Conservation (phyloP, 2,329 filamentous ascomycete species). For the Sporothrix pallida region DNA sequence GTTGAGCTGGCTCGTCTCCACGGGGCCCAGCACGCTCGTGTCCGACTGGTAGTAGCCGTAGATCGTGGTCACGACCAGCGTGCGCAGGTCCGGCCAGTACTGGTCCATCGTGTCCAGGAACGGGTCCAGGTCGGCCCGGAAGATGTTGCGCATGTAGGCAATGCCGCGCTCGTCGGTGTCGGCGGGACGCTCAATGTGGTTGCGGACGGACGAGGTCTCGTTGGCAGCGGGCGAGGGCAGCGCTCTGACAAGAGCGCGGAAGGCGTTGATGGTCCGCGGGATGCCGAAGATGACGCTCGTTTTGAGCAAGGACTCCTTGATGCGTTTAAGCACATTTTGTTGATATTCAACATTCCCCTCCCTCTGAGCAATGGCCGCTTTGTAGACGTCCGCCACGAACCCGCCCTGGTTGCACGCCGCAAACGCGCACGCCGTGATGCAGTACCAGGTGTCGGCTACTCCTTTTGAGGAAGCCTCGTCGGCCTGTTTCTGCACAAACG, state of each 20-base stretch:
- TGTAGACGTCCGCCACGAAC: slow-evolving; percentile 34
- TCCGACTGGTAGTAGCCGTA: slow-evolving; percentile 43
- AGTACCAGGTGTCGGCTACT: slow-evolving; percentile 25
- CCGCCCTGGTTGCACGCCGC: slow-evolving; percentile 35
- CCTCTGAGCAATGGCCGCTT: slow-evolving; percentile 18
- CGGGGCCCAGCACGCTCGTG: slow-evolving; percentile 38
- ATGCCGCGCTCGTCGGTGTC: slow-evolving; percentile 35
- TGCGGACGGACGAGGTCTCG: slow-evolving; percentile 38
- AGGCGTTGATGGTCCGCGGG: slow-evolving; percentile 42
- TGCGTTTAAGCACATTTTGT: slow-evolving; percentile 32
- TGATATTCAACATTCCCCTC: slow-evolving; percentile 18
- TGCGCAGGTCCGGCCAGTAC: slow-evolving; percentile 41
- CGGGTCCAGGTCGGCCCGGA: slow-evolving; percentile 41
- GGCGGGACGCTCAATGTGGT: slow-evolving; percentile 37
- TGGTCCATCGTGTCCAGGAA: slow-evolving; percentile 40
- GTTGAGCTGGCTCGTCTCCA: slow-evolving; percentile 40
- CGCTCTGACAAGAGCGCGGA: slow-evolving; percentile 38
- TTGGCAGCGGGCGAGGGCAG: slow-evolving; percentile 38
- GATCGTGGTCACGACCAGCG: slow-evolving; percentile 40
- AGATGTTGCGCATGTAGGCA: slow-evolving; percentile 42
- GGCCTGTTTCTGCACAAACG: slow-evolving; percentile 11
- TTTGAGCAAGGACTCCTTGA: slow-evolving; percentile 40
- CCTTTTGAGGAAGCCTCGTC: neutral
- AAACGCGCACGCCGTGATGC: slow-evolving; percentile 32
- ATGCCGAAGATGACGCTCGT: slow-evolving; percentile 42